Evolutionary conservation across 78 protist species (phyloP), one percentile per base, ranked within the genome.

Genomic region (Bodo saltans): DNA sequence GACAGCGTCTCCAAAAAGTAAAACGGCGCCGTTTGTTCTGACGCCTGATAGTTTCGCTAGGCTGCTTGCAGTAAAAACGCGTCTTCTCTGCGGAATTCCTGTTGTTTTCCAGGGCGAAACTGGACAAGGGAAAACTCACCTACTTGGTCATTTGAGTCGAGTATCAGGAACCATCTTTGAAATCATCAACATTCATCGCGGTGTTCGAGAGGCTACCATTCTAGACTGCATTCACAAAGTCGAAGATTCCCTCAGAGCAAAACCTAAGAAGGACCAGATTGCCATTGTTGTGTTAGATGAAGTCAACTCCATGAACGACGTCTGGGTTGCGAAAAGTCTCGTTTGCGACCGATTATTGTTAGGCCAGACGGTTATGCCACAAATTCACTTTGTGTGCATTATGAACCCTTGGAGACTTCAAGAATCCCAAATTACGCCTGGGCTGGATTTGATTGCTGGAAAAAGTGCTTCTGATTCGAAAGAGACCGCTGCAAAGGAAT

Each of bases 341-440:
- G 29, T 70, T 38, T 40, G 71, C 32, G 85, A 82, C 76, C 85
- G 60, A 30, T 17, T 82, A 21, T 40, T 47, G 42, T 40, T 82
- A 30, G 85, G 85, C 30, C 74, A 53, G 27, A 74, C 78, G 37
- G 74, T 82, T 17, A 74, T 78, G 34, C 12, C 12, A 34, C 53
- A 40, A 74, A 40, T 82, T 21, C 37, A 30, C 34, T 82, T 82
- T 40, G 42, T 82, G 29, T 42, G 74, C 42, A 41, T 40, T 28
- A 42, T 82, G 69, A 82, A 82, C 76, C 85, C 85, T 30, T 82
- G 85, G 85, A 82, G 69, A 26, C 71, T 39, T 42, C 71, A 47
- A 47, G 60, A 17, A 47, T 17, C 60, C 8, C n/a, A 47, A 8
- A 8, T 47, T 47, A 8, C n/a, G 60, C 60, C 60, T 47, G 70